Base-by-base conservation (phyloP, 257 asterid genomes). In the Nyctanthes arbortristis region DNA sequence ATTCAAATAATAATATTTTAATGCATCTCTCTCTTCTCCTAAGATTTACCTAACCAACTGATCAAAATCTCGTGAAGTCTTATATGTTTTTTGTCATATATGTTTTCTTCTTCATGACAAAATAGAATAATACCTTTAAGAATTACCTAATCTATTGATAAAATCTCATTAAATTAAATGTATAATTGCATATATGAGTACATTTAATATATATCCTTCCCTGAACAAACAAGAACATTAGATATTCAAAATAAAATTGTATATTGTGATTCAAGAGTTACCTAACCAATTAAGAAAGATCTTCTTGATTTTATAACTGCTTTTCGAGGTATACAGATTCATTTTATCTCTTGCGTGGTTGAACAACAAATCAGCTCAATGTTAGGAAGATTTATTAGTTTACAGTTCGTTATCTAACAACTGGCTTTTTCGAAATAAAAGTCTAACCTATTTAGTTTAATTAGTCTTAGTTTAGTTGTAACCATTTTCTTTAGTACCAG, bases 401-500 rank as follows among this genome's bases (percentile, higher is more conserved):
- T 77, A 69, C 61, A 73, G 74, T 77, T 78, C 61, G 84, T 82
- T 78, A 67, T 80, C 83, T 71, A 78, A 74, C 86, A 32, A 81
- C 77, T 70, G 68, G 78, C 76, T 77, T 56, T 57, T 35, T 34
- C 39, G 65, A 39, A 39, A 39, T 39, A 52, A 75, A 73, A 81
- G 83, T 77, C 75, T 70, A 73, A 69, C 54, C 27, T 57, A 54
- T 72, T 80, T 59, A 69, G n/a, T n/a, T 76, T 35, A 35, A 35
- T 35, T 1, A 20, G n/a, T n/a, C n/a, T n/a, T n/a, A n/a, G 13
- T 80, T 80, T 85, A 81, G 89, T 81, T 83, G 80, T 72, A 84
- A 84, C 88, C 76, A 82, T 66, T 77, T 80, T 67, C 61, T 77
- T 78, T 71, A 18, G 6, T 31, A 6, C 8, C 32, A 29, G 18